Evolutionary conservation across 768 basidiomycete species (phyloP), one percentile per base, ranked within the genome.

Genomic region (Cystoderma amianthinum): DNA sequence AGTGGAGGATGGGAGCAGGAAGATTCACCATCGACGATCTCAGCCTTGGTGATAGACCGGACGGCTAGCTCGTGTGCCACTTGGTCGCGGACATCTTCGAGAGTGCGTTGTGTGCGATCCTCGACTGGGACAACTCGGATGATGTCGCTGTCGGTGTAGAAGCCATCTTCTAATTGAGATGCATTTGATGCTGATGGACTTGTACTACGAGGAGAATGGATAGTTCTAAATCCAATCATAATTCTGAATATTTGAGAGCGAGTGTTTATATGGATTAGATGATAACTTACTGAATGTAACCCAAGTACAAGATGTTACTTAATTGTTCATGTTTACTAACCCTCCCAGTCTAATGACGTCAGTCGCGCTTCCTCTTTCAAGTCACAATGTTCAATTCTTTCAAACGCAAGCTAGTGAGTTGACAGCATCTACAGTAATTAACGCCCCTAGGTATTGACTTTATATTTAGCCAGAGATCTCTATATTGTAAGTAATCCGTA

Each of bases 1-100:
- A n/a, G n/a, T n/a, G n/a, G n/a, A n/a, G n/a, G n/a, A n/a, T n/a
- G n/a, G n/a, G n/a, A n/a, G n/a, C n/a, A n/a, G 28, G 28, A 10
- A 5, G 10, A 11, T 53, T 46, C 58, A 59, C 70, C 76, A 47
- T 84, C 76, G 21, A 74, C 46, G 1, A 48, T 49, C 49, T 72
- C 65, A 2, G 76, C 67, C 43, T 72, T 71, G 24, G 62, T 72
- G 44, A 80, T 64, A 2, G 73, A 64, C 18, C 72, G 70, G 7
- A 79, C 56, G 3, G 79, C 80, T 38, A 83, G 65, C 45, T 73
- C 68, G 32, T 68, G 59, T 0, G 81, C 74, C 12, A 80, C 80
- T 48, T 82, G 76, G 18, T 72, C 65, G 13, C 78, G 72, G 7
- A 84, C 68, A 44, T 74, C 74, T 33, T 73, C 75, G n/a, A 85